Conservation (phyloP, 2,329 filamentous ascomycete genomes). For the Penicillium sp. region DNA sequence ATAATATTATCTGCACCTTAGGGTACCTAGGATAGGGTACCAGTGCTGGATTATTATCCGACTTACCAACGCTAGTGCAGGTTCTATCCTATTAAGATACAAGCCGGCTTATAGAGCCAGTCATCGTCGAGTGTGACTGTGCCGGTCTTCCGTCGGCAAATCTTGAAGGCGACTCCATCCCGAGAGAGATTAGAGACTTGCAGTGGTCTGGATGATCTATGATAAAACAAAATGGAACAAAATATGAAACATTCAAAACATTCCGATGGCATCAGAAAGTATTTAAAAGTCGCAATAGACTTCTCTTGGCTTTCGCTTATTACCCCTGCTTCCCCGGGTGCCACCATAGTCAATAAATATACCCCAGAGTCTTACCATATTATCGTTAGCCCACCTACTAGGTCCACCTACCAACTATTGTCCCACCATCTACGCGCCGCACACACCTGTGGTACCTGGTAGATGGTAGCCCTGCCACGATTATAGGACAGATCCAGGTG, state of each 20-base stretch:
- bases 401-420: background rate
- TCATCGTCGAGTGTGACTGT: slow-evolving; percentile 15
- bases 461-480: too few relatives aligned
- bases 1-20: background rate
- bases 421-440: background rate
- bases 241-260: background rate
- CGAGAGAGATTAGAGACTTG: background rate
- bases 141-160: slow-evolving; percentile 25
- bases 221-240: background rate
- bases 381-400: background rate
- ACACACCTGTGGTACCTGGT: background rate
- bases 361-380: background rate
- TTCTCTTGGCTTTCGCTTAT: slow-evolving; percentile 5
- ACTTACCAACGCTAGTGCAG: background rate
- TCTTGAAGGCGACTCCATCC: slow-evolving; percentile 6
- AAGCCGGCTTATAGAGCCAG: slow-evolving; percentile 12
- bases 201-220: background rate
- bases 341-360: background rate
- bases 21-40: background rate
- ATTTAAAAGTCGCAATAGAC: slow-evolving; percentile 5
- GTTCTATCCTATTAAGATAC: background rate
- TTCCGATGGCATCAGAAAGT: background rate
- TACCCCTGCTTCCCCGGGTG: background rate
- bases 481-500: background rate
- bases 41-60: slow-evolving; percentile 14